phyloP scores from a whole-genome alignment of 2,329 filamentous ascomycete species.

The Verticillium klebahnii region DNA sequence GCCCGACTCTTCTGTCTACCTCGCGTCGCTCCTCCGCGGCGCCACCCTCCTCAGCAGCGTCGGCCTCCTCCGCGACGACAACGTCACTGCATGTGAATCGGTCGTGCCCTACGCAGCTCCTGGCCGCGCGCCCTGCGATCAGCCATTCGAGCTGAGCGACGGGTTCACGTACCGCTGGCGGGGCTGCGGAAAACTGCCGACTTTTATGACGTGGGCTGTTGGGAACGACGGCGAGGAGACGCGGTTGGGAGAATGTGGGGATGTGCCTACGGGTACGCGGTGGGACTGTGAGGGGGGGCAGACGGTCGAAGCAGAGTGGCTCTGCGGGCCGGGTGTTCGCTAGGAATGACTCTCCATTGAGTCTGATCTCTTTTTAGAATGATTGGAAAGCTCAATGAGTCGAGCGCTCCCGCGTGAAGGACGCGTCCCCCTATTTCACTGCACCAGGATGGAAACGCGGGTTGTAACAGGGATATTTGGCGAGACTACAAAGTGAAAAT shows the following conservation, averaged over 20 bases:
- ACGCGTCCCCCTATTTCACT: neutral
- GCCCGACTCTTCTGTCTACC: neutral
- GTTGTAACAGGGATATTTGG: no score
- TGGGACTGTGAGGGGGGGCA: neutral
- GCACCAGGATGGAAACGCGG: neutral
- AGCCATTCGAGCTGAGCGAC: neutral
- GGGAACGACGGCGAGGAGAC: neutral
- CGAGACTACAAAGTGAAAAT: no score
- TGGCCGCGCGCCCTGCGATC: neutral
- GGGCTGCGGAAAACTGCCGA: neutral
- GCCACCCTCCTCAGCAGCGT: neutral
- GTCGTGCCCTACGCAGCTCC: neutral
- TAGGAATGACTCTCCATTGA: neutral
- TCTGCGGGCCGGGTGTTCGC: neutral
- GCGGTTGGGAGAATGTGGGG: neutral
- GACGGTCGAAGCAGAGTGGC: neutral
- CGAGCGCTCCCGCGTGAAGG: no score
- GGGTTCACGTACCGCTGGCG: neutral
- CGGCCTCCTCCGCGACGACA: neutral
- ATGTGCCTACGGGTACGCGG: neutral
- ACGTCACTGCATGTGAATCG: neutral
- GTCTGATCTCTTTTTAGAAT: no score
- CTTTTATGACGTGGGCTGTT: neutral
- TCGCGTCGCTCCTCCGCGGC: neutral
- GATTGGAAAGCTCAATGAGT: no score